Base-by-base conservation (phyloP, 2,329 filamentous ascomycete species). In the Chrysosphaeria jannelii region DNA sequence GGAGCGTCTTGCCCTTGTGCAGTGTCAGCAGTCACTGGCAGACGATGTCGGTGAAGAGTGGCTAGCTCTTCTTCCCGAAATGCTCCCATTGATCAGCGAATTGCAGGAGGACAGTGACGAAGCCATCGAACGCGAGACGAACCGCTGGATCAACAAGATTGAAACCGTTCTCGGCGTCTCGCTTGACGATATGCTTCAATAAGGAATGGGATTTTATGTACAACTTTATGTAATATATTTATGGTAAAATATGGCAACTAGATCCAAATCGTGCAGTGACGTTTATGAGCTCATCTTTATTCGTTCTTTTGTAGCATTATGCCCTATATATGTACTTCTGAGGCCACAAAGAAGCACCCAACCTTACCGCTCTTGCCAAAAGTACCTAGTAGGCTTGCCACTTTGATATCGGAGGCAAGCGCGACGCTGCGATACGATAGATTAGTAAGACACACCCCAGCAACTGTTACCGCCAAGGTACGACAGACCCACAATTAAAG, bases 71-170 rank as follows among this genome's bases (percentile, higher is more conserved):
- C 43, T 93, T 39, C 76, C 81, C 0, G 85, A 97, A 55, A 93
- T 91, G 70, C 47, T 97, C 40, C 81, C 88, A 11, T 75, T 81
- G 32, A 90, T 99, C 35, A 88, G 75, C 37, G 85, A 97, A 48
- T 44, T 90, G 37, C 70, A 90, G 47, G 85, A 97, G 39, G 85
- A 97, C 40, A 85, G 93, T 34, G 79, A 93, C 38, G 85, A 93
- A 47, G 55, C 57, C 14, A 81, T 97, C 13, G 85, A 97, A 49
- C 53, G 64, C 38, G 79, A 90, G 50, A 81, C 78, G 18, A 60
- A 79, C 39, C 55, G 63, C 36, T 91, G 85, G 81, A 85, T 93
- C 35, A 59, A 68, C 39, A 65, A 66, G 45, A 88, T 97, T 39
- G 81, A 93, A 46, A 66, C 60, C 22, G 69, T 88, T 14, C 47